Conservation (phyloP, 257 asterid species). For the Agastache rugosa region DNA sequence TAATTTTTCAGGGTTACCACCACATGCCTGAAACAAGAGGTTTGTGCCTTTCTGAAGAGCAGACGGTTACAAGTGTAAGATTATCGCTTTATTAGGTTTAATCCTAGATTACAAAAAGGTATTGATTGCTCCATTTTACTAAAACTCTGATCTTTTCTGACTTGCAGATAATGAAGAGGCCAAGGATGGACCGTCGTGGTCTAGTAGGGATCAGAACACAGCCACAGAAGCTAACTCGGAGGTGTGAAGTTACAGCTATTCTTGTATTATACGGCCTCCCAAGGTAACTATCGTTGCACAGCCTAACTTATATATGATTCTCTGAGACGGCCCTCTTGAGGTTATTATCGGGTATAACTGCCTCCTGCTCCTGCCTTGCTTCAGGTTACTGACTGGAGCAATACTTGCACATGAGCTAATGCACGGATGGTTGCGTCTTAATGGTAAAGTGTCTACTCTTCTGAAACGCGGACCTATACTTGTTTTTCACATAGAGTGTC, state of each 20-base stretch:
- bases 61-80: constrained; percentile 89
- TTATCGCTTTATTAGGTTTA: constrained; percentile 22
- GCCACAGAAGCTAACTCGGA: constrained; percentile 80
- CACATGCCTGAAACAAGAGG: constrained; percentile 99
- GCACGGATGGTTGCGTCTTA: constrained; percentile 98
- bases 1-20: constrained; percentile 74
- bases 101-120: background rate
- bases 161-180: constrained; percentile 74
- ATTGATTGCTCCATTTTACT: background rate
- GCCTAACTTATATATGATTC: background rate
- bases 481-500: background rate
- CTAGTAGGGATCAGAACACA: constrained; percentile 84
- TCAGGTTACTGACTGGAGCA: constrained; percentile 94
- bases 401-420: constrained; percentile 96
- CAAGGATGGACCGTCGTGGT: constrained; percentile 80
- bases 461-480: background rate
- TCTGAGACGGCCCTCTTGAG: too few species aligned
- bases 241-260: constrained; percentile 95
- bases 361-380: background rate
- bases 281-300: constrained; percentile 56
- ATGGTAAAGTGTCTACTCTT: constrained; percentile 53
- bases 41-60: constrained; percentile 96
- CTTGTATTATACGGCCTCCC: constrained; percentile 95
- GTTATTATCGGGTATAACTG: too few species aligned
- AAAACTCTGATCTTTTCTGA: background rate